Evolutionary conservation across 2,329 filamentous ascomycete species (phyloP).

Genomic region (Fusarium bactridioides): DNA sequence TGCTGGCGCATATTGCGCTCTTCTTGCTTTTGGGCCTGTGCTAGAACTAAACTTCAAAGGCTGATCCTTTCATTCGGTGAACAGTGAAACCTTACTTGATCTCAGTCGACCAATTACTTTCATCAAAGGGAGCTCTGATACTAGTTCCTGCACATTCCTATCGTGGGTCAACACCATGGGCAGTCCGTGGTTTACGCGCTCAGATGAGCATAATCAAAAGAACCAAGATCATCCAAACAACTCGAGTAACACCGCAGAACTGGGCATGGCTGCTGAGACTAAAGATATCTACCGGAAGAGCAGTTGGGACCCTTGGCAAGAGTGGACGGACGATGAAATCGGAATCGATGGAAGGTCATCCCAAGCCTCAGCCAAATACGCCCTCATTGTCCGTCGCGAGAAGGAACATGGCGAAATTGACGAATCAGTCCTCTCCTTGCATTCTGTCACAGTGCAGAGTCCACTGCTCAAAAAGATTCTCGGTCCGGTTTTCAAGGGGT

Average conservation of each 20-base stretch:
- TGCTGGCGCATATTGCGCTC: not conserved
- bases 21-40: not conserved
- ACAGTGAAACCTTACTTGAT: not conserved
- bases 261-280: not conserved
- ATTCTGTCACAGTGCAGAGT: constrained; percentile 1
- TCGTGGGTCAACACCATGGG: not conserved
- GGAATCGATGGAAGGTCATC: not conserved
- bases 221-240: not conserved
- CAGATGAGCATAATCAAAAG: not conserved
- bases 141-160: accelerated
- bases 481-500: not conserved
- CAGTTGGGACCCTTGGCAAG: not conserved
- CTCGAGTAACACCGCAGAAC: not conserved
- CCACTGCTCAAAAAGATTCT: constrained; percentile 2
- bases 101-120: not conserved
- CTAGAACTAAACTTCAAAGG: not conserved
- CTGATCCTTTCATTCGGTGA: not conserved
- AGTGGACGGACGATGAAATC: not conserved
- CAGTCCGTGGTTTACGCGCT: not conserved
- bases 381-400: not conserved
- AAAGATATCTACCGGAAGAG: not conserved
- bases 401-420: not conserved
- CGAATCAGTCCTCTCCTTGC: not conserved
- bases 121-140: not conserved
- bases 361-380: not conserved